Base-by-base conservation (phyloP, 2,329 filamentous ascomycete genomes). In the Hymenoscyphus infarciens region DNA sequence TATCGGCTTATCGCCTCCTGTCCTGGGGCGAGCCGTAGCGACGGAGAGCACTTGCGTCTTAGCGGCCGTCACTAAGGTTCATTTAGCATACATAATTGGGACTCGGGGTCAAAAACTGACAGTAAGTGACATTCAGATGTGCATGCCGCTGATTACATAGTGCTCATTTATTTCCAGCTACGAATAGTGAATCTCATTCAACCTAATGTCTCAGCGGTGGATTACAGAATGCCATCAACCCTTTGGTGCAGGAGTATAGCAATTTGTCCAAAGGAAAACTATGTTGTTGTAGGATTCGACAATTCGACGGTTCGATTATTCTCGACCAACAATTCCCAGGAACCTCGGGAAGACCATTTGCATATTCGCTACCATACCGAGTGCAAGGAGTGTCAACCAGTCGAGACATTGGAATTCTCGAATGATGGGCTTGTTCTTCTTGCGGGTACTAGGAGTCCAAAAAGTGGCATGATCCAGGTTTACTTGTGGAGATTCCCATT, bases 351-450 rank as follows among this genome's bases (percentile, higher is more conserved):
- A 67, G 74, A 78, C 39, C 72, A 72, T 10, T 70, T 79, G 2
- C 76, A 78, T 60, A 65, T 62, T 6, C 63, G 63, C 3, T 70
- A 72, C n/a, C 76, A 77, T 54, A 68, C 63, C 8, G 70, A 76
- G 33, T 77, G 75, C 65, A 73, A 68, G 54, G 60, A 67, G 2
- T 78, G 76, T 63, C 74, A 76, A 3, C 68, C 75, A 2, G 74
- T 78, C 1, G 75, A 77, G n/a, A 77, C 76, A 0, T 66, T 79
- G 2, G 71, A 76, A 1, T 79, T 78, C 61, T 79, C 77, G 1
- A 71, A 71, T 19, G 76, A 79, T 58, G 77, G 77, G 3, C 69
- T 76, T 5, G 71, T 73, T n/a, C 72, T 79, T 1, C 69, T 78
- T 27, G 77, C 75, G 1, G 75, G 74, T 59, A 79, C 74, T 0